A percentile compares a stretch with the other conserved stretches of the same genome.
Evolutionary conservation across 2,329 filamentous ascomycete species (phyloP).

Genomic region (Neodidymelliopsis sp.): DNA sequence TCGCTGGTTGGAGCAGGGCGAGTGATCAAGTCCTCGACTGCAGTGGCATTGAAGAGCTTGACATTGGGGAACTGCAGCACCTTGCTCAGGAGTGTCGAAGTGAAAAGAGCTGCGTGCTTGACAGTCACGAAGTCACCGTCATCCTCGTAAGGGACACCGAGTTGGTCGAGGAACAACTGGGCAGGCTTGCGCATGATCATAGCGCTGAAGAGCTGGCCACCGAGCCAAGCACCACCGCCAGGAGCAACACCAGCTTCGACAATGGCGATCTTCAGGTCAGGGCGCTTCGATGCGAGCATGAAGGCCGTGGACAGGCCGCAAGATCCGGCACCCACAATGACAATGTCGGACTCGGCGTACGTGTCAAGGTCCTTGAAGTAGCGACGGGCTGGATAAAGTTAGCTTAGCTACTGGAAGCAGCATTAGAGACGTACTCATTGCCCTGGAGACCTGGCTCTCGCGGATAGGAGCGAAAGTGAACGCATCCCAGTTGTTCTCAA

Average conservation of each 20-base stretch:
- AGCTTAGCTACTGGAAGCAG: background rate
- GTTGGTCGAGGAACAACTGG: conserved; percentile 80
- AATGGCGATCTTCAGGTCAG: conserved; percentile 90
- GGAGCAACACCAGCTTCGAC: conserved; percentile 88
- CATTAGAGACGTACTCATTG: conserved; percentile 68
- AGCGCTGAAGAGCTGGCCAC: conserved; percentile 91
- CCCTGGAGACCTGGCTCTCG: conserved; percentile 89
- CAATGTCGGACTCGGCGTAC: conserved; percentile 91
- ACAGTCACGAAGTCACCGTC: conserved; percentile 90
- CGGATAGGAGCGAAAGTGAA: conserved; percentile 89
- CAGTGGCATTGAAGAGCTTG: conserved; percentile 95
- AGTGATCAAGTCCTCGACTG: conserved; percentile 92
- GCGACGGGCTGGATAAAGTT: conserved; percentile 63
- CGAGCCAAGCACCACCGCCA: conserved; percentile 87
- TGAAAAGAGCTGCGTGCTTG: conserved; percentile 93
- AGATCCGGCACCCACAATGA: conserved; percentile 89
- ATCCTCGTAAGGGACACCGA: conserved; percentile 86
- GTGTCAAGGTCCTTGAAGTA: conserved; percentile 91
- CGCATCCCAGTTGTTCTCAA: conserved; percentile 79
- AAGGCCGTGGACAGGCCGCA: conserved; percentile 88
- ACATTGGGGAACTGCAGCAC: conserved; percentile 87
- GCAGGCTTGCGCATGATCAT: conserved; percentile 97
- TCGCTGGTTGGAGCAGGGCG: conserved; percentile 60
- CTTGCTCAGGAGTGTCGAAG: conserved; percentile 82
- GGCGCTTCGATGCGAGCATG: conserved; percentile 80